Evolutionary conservation across 192 early-diverging fungal genomes (phyloP).

Genomic region (Spizellomyces sp.): DNA sequence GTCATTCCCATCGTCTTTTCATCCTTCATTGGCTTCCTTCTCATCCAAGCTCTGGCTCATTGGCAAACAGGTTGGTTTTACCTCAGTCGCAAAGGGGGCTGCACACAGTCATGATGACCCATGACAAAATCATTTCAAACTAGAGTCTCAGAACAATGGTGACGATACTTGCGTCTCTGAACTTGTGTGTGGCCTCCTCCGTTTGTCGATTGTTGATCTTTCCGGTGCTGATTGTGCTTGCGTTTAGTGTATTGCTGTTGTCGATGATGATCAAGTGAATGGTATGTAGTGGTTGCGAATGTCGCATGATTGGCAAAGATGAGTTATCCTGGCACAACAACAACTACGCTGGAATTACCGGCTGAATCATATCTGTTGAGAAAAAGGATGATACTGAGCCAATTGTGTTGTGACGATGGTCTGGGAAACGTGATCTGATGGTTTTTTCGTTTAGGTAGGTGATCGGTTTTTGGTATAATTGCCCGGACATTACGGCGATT

Average conservation of each 20-base stretch:
- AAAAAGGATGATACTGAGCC: conserved; percentile 31
- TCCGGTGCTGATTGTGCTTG: background rate
- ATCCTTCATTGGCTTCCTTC: too few relatives aligned
- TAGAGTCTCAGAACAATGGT: conserved; percentile 34
- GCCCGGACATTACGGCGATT: background rate
- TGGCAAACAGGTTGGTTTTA: too few relatives aligned
- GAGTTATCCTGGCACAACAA: conserved; percentile 23
- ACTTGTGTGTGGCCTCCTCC: background rate
- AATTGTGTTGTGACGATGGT: background rate
- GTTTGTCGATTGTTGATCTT: background rate
- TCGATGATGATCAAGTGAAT: background rate
- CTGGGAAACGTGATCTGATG: background rate
- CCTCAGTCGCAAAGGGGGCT: too few relatives aligned
- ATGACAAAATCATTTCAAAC: conserved; percentile 32
- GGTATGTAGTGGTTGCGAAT: background rate
- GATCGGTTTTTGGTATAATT: background rate
- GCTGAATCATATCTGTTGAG: conserved; percentile 31
- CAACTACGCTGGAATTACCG: conserved; percentile 36
- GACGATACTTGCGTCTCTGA: conserved; percentile 35
- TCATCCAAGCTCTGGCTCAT: too few relatives aligned
- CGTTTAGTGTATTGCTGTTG: background rate
- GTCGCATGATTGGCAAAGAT: conserved; percentile 14
- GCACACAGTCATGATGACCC: conserved; percentile 21
- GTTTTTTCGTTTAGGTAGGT: background rate
- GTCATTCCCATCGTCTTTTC: too few relatives aligned